phyloP scores from a whole-genome alignment of 805 yeast species.

The Cyberlindnera saturnus region DNA sequence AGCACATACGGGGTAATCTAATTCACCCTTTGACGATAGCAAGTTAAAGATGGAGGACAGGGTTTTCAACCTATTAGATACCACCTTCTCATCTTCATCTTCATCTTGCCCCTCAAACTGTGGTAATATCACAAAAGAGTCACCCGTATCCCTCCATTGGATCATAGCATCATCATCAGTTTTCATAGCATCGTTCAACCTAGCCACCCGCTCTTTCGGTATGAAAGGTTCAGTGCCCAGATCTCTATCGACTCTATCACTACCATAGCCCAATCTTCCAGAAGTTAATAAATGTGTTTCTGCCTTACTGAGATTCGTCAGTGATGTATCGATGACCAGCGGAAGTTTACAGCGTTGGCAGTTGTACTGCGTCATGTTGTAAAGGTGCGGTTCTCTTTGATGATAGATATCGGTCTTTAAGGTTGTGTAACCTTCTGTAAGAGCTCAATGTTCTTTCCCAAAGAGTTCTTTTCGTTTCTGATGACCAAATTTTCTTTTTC shows the following conservation, averaged over 20 bases:
- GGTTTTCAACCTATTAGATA: conserved; percentile 45
- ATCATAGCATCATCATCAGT: conserved; percentile 2
- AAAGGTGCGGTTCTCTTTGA: conserved; percentile 2
- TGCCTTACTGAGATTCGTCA: conserved; percentile 44
- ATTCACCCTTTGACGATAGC: conserved; percentile 63
- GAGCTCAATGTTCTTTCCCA: too few relatives aligned
- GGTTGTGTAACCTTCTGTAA: too few relatives aligned
- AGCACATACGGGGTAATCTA: conserved; percentile 82
- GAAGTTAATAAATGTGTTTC: conserved; percentile 48
- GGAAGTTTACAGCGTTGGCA: conserved; percentile 66
- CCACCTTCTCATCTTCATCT: conserved; percentile 26
- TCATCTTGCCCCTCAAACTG: conserved; percentile 21
- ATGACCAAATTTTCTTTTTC: too few relatives aligned
- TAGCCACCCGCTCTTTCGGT: conserved; percentile 14
- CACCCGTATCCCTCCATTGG: conserved; percentile 14
- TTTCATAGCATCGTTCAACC: conserved; percentile 9
- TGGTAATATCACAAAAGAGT: conserved; percentile 23
- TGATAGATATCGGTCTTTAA: too few relatives aligned
- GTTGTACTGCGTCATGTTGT: conserved; percentile 16
- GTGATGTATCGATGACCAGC: conserved; percentile 47
- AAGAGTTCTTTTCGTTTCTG: too few relatives aligned
- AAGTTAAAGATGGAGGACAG: conserved; percentile 65
- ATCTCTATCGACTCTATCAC: conserved; percentile 3
- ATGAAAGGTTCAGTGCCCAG: conserved; percentile 23
- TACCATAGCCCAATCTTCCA: conserved; percentile 23